Conservation (phyloP, 176 grass and related monocot genomes). For the Dendrocalamus sinicus region DNA sequence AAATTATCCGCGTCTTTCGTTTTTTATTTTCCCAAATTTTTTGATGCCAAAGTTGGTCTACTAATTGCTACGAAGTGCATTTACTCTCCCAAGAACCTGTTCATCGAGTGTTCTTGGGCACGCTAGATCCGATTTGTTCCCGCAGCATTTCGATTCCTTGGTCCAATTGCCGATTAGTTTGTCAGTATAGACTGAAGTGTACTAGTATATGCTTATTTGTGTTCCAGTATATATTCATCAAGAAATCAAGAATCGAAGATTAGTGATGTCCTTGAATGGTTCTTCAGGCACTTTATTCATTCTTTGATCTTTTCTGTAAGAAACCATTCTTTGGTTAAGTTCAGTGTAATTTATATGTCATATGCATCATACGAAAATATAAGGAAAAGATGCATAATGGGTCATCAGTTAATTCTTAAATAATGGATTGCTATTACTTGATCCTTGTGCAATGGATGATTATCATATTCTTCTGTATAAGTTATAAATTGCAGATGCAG, state of each 20-base stretch:
- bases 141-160: not conserved
- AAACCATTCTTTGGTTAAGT: not conserved
- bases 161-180: not conserved
- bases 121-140: conserved; percentile 23
- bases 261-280: not conserved
- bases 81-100: not conserved
- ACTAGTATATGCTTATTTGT: not conserved
- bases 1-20: not conserved
- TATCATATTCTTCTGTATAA: not conserved
- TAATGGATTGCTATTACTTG: not conserved
- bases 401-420: not conserved
- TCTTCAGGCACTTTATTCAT: not conserved
- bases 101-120: not conserved
- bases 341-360: not conserved
- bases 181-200: not conserved
- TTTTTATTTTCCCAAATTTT: not conserved
- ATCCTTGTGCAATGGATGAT: not conserved
- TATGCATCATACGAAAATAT: not conserved
- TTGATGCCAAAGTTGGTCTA: not conserved
- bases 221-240: not conserved
- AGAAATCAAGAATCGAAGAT: not conserved
- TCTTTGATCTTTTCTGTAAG: not conserved
- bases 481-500: not conserved
- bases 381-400: not conserved
- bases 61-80: not conserved